Conservation (phyloP, 1,139 yeast genomes). For the Geotrichum siamense region DNA sequence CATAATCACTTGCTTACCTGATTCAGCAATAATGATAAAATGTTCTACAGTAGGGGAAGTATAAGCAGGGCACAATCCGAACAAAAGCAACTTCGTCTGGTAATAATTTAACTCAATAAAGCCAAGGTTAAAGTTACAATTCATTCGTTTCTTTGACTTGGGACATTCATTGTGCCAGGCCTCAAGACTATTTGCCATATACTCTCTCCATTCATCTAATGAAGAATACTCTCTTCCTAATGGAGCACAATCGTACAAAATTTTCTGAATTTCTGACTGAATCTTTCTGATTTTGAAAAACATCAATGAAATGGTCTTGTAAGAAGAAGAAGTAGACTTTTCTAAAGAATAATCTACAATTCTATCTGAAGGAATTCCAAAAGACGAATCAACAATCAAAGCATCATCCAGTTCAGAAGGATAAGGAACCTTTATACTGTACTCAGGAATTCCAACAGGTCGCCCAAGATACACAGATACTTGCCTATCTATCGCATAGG, state of each 20-base stretch:
- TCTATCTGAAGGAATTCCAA: neutral
- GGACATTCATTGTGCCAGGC: slow-evolving; percentile 58
- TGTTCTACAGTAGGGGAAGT: slow-evolving; percentile 49
- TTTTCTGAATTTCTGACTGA: slow-evolving; percentile 71
- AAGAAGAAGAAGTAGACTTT: slow-evolving; percentile 36
- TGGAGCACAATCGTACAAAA: slow-evolving; percentile 62
- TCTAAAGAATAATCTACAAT: slow-evolving; percentile 26
- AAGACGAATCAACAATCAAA: slow-evolving; percentile 37
- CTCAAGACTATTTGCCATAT: slow-evolving; percentile 47
- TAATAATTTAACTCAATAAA: slow-evolving; percentile 69
- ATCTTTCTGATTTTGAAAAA: slow-evolving; percentile 63
- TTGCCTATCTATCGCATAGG: slow-evolving; percentile 75
- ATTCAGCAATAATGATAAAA: slow-evolving; percentile 49
- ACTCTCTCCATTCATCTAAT: slow-evolving; percentile 53
- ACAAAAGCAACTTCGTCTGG: slow-evolving; percentile 63
- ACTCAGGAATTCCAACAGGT: slow-evolving; percentile 70
- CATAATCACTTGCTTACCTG: slow-evolving; percentile 59
- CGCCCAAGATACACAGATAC: slow-evolving; percentile 65
- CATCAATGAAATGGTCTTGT: slow-evolving; percentile 57
- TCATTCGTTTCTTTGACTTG: slow-evolving; percentile 50
- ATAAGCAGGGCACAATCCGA: slow-evolving; percentile 71
- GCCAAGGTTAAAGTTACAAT: slow-evolving; percentile 64
- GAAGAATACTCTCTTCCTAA: slow-evolving; percentile 56
- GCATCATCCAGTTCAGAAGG: slow-evolving; percentile 76
- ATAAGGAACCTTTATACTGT: slow-evolving; percentile 53